phyloP scores from a whole-genome alignment of 176 grass and related monocot genomes.

The Ensete glaucum region DNA sequence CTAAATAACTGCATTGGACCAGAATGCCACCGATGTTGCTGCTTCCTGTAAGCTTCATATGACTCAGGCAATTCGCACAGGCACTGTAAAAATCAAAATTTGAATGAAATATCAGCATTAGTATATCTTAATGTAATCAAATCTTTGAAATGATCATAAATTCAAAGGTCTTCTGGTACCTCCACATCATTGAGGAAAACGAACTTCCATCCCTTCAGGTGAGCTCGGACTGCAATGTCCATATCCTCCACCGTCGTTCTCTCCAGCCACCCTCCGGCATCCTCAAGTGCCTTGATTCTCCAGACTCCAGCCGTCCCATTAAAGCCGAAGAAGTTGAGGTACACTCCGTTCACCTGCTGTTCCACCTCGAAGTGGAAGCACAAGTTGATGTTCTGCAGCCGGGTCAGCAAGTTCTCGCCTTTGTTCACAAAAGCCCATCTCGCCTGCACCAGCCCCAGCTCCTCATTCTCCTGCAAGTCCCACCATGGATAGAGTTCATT shows the following conservation, averaged over 20 bases:
- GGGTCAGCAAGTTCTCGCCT: constrained; percentile 6
- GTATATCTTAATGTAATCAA: neutral
- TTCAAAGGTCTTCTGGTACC: neutral
- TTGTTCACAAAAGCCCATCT: constrained; percentile 15
- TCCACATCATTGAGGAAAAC: constrained; percentile 13
- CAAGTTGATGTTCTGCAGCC: constrained; percentile 12
- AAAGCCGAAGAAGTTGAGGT: constrained; percentile 11
- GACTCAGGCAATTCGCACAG: constrained; percentile 10
- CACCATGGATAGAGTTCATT: neutral
- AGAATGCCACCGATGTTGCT: constrained; percentile 15
- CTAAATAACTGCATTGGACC: constrained; percentile 17
- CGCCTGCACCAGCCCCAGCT: constrained; percentile 10
- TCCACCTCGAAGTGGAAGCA: constrained; percentile 19
- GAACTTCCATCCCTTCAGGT: constrained; percentile 14
- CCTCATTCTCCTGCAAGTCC: constrained; percentile 3
- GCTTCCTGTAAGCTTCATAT: constrained; percentile 14
- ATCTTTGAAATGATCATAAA: neutral
- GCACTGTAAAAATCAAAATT: constrained; percentile 3
- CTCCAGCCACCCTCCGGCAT: constrained; percentile 14
- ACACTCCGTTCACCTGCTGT: constrained; percentile 14
- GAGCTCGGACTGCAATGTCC: constrained; percentile 16
- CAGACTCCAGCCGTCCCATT: constrained; percentile 14
- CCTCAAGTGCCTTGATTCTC: constrained; percentile 12
- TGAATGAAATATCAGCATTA: neutral
- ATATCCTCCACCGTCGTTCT: constrained; percentile 13